Evolutionary conservation across 148 eudicot species (phyloP), one percentile per base, ranked within the genome.

Genomic region (Chenopodium quinoa): DNA sequence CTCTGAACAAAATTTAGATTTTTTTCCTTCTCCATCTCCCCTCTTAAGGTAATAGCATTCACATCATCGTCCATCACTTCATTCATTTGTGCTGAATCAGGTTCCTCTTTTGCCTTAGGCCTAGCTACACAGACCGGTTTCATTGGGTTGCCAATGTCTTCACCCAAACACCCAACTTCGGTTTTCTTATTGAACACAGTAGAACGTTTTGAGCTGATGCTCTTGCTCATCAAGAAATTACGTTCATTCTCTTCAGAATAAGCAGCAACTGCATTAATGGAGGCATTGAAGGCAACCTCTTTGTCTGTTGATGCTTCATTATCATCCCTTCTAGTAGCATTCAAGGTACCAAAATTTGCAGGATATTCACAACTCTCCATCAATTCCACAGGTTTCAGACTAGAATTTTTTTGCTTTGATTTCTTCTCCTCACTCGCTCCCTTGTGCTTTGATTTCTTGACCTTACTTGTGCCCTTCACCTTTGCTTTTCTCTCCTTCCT

Each of bases 321-420:
- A 27, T 80, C 87, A 83, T 86, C 82, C 79, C 76, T 68, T 75
- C 78, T 76, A 48, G 32, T 50, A 37, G 83, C 71, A 81, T 52
- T 48, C 25, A 62, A 22, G 56, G 68, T 86, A 76, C 64, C 54
- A 48, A n/a, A 56, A 66, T 83, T 75, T 56, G 62, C 62, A 72
- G 72, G 77, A 76, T 71, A 66, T 50, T 78, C 83, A 46, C n/a
- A 65, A 50, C 46, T 82, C 64, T 82, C 83, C 68, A 75, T 82
- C 32, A 58, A 71, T 75, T 81, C 79, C 34, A 46, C 46, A 75
- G 76, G 75, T 76, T 80, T 80, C 65, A 19, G 40, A 77, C 14
- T 79, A 63, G 40, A 71, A 40, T 63, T 56, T 68, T 27, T 79
- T 63, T 65, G 76, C 16, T 60, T 84, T 47, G 25, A 19, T 65